A percentile compares a stretch with the other conserved stretches of the same genome.
These are phyloP conservation scores for Lachnellula occidentalis DNA, from an alignment of 2,329 filamentous ascomycete species.

Conservation along the genomic window DNA sequence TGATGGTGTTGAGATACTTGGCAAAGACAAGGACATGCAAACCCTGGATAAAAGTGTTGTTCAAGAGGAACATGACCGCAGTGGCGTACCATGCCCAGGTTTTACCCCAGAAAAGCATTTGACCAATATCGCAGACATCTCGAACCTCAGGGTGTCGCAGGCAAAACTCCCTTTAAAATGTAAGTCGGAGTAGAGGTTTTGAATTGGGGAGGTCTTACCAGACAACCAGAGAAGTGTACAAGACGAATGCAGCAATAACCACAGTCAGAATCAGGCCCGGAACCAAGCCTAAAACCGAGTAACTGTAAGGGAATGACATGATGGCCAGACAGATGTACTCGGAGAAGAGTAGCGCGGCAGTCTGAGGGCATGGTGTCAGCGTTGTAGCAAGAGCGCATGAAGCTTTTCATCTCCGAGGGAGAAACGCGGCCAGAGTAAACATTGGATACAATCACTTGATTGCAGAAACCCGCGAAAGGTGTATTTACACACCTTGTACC, in stretches of 20 bases:
- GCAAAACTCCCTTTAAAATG: constrained; percentile 69
- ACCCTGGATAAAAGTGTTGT: constrained; percentile 88
- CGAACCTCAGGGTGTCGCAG: constrained; percentile 84
- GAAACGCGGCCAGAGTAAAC: background rate
- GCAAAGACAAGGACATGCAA: constrained; percentile 80
- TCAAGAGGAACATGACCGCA: constrained; percentile 84
- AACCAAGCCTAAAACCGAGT: constrained; percentile 79
- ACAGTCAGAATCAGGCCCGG: constrained; percentile 80
- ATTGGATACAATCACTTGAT: background rate
- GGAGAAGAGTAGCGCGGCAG: constrained; percentile 82
- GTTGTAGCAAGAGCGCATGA: background rate
- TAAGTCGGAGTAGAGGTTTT: background rate
- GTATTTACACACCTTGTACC: constrained; percentile 64
- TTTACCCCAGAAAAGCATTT: constrained; percentile 86
- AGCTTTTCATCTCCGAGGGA: background rate
- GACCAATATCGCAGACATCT: constrained; percentile 92
- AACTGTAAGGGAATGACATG: constrained; percentile 95
- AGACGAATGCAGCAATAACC: constrained; percentile 69
- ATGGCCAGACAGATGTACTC: constrained; percentile 92
- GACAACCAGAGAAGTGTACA: constrained; percentile 72
- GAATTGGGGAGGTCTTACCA: constrained; percentile 41
- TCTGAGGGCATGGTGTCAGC: constrained; percentile 42
- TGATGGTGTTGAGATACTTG: constrained; percentile 88
- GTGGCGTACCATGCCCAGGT: constrained; percentile 64
- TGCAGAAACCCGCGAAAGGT: background rate